phyloP scores from a whole-genome alignment of 164 flowering plant genomes.

The Aristolochia contorta region DNA sequence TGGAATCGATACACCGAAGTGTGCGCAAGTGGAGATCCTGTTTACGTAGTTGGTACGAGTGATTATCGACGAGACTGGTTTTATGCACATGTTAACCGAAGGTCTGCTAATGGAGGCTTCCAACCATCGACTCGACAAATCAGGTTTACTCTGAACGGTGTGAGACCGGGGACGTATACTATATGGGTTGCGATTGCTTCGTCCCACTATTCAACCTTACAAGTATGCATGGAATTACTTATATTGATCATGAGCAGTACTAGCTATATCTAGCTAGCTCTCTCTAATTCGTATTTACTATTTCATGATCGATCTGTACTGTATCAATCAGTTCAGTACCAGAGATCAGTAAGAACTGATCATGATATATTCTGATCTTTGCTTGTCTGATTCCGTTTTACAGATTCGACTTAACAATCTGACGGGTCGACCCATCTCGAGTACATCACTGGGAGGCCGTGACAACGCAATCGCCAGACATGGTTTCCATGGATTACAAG shows the following conservation, averaged over 20 bases:
- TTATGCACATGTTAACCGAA: slow-evolving; percentile 72
- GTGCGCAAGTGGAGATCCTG: slow-evolving; percentile 51
- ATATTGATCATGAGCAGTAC: no score
- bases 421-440: slow-evolving; percentile 25
- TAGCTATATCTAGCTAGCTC: no score
- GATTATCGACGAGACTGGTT: slow-evolving; percentile 72
- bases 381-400: not conserved
- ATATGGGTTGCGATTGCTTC: slow-evolving; percentile 28
- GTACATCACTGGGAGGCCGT: slow-evolving; percentile 44
- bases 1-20: slow-evolving; percentile 78
- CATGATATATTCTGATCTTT: no score
- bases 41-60: slow-evolving; percentile 47
- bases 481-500: slow-evolving; percentile 68
- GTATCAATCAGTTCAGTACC: no score
- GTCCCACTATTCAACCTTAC: slow-evolving; percentile 18
- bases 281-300: no score
- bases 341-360: no score
- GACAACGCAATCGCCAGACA: slow-evolving; percentile 70
- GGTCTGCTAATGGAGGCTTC: slow-evolving; percentile 24
- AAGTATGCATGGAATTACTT: slow-evolving; percentile 13
- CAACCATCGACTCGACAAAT: slow-evolving; percentile 47
- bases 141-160: slow-evolving; percentile 15
- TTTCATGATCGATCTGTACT: no score
- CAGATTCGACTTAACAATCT: slow-evolving; percentile 10
- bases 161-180: slow-evolving; percentile 16